Conservation (phyloP, 2,329 filamentous ascomycete genomes). For the Sarocladiaceae sp. region DNA sequence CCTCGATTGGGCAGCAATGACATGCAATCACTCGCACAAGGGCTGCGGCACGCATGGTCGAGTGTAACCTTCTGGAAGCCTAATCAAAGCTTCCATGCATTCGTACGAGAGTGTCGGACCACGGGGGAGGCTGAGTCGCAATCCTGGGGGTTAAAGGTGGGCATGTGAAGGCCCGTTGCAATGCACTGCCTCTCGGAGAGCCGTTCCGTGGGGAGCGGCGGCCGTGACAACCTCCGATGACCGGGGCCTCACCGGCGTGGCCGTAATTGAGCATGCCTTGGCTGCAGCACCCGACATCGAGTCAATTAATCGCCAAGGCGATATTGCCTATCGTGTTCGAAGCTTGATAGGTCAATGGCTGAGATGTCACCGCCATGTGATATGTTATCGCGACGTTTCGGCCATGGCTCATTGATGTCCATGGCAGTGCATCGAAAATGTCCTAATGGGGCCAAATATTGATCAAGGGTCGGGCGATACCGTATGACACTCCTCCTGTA, state of each 20-base stretch:
- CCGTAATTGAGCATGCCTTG: neutral
- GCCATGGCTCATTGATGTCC: neutral
- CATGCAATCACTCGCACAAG: neutral
- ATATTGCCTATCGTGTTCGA: neutral
- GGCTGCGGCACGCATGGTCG: neutral
- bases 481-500: no score
- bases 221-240: neutral
- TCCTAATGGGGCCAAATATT: no score
- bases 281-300: neutral
- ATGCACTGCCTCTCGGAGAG: constrained; percentile 6
- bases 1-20: neutral
- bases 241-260: neutral
- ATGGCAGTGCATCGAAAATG: neutral
- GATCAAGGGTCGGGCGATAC: neutral
- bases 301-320: neutral
- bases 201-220: neutral
- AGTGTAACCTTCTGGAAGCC: constrained; percentile 8
- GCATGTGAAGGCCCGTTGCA: neutral
- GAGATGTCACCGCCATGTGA: neutral
- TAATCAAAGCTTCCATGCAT: constrained; percentile 1
- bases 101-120: neutral
- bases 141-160: neutral
- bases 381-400: neutral
- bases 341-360: neutral
- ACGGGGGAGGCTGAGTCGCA: constrained; percentile 5